phyloP scores from a whole-genome alignment of 1,139 yeast genomes.

The Geotrichum histeridarum region DNA sequence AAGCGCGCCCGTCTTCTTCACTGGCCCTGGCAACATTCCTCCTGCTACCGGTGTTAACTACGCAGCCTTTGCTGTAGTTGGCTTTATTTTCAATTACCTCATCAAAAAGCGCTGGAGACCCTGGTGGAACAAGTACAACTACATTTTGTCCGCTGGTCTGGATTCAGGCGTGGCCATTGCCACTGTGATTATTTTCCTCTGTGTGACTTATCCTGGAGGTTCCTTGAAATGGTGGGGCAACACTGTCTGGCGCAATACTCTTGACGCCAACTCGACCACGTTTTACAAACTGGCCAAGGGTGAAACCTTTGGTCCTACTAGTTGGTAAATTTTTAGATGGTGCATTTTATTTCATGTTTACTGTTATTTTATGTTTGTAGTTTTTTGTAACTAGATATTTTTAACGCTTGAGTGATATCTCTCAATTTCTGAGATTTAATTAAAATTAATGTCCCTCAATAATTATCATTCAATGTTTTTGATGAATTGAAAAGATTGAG shows the following conservation, averaged over 20 bases:
- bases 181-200: constrained; percentile 47
- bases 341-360: background rate
- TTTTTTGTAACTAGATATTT: background rate
- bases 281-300: constrained; percentile 31
- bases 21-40: constrained; percentile 42
- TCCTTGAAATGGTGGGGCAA: constrained; percentile 50
- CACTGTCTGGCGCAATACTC: constrained; percentile 38
- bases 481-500: too few species aligned
- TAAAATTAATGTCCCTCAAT: too few species aligned
- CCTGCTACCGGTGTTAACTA: constrained; percentile 44
- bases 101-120: constrained; percentile 33
- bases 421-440: too few species aligned
- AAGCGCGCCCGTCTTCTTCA: constrained; percentile 40
- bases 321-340: constrained; percentile 30
- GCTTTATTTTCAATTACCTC: constrained; percentile 41
- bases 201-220: constrained; percentile 43
- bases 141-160: constrained; percentile 40
- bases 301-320: constrained; percentile 38
- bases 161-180: constrained; percentile 42
- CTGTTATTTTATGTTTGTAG: background rate
- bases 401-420: background rate
- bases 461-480: too few species aligned
- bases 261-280: constrained; percentile 31
- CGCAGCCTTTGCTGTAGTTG: constrained; percentile 40
- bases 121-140: constrained; percentile 71